Evolutionary conservation across 108 stramenopile species (phyloP).

Genomic region (Skeletonema potamos): DNA sequence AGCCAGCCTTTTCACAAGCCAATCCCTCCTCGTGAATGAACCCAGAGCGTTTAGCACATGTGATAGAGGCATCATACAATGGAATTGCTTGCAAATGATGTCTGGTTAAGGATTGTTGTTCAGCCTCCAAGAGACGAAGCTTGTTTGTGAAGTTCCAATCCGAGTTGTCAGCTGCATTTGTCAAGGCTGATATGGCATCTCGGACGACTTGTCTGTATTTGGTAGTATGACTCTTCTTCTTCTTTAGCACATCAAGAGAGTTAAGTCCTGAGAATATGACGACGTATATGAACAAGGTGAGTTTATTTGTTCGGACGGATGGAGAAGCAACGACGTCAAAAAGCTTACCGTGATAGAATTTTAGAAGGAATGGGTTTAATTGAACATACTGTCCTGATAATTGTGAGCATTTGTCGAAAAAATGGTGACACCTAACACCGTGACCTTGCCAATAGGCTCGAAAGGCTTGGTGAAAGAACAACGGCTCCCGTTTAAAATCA

Average conservation of each 20-base stretch:
- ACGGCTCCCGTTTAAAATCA: not conserved
- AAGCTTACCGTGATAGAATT: not conserved
- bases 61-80: not conserved
- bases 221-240: not conserved
- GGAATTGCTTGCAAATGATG: not conserved
- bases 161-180: not conserved
- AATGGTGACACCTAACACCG: constrained; percentile 9
- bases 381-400: not conserved
- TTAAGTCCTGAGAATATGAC: not conserved
- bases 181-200: not conserved
- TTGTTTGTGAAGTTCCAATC: constrained; percentile 22
- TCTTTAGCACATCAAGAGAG: not conserved
- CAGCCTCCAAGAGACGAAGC: constrained; percentile 7
- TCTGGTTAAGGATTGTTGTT: not conserved
- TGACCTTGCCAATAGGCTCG: constrained; percentile 15
- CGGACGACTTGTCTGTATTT: not conserved
- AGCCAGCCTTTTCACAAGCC: constrained; percentile 5
- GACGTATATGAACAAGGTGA: not conserved
- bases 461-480: constrained; percentile 5
- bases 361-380: not conserved
- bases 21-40: constrained; percentile 7
- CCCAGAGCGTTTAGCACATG: not conserved
- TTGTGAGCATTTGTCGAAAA: not conserved
- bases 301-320: not conserved
- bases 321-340: not conserved